Conservation (phyloP, 345 rosid genomes). For the Raphanus raphanistrum region DNA sequence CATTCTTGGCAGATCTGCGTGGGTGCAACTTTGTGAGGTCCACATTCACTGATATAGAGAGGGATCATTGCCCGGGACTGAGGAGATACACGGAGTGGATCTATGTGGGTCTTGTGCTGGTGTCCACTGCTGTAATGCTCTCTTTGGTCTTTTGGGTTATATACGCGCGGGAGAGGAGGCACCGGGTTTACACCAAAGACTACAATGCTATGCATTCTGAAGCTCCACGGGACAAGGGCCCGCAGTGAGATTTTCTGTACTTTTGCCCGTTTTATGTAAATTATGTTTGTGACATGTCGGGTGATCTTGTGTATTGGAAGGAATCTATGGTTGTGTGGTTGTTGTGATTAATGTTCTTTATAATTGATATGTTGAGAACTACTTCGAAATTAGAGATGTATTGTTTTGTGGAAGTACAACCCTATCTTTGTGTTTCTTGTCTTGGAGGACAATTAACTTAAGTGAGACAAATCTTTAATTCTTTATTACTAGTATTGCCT, state of each 20-base stretch:
- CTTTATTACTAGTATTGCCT: no score
- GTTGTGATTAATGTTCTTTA: slow-evolving; percentile 6
- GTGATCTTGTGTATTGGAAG: slow-evolving; percentile 10
- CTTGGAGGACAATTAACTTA: neutral
- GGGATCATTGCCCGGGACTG: slow-evolving; percentile 63
- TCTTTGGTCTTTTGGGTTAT: slow-evolving; percentile 92
- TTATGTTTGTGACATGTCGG: slow-evolving; percentile 23
- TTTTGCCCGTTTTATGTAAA: slow-evolving; percentile 24
- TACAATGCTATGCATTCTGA: slow-evolving; percentile 34
- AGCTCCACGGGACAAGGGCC: slow-evolving; percentile 41
- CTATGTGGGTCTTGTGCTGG: slow-evolving; percentile 71
- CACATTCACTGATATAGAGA: slow-evolving; percentile 59
- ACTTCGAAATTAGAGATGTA: neutral
- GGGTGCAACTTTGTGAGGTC: slow-evolving; percentile 82
- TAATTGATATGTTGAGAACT: neutral
- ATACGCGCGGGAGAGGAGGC: slow-evolving; percentile 81
- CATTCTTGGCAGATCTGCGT: slow-evolving; percentile 69
- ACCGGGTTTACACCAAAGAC: slow-evolving; percentile 73
- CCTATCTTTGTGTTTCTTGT: neutral
- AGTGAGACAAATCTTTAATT: no score
- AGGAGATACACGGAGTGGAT: slow-evolving; percentile 64
- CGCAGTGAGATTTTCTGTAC: slow-evolving; percentile 21
- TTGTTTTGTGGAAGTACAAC: neutral
- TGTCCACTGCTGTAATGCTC: slow-evolving; percentile 82
- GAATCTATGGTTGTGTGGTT: slow-evolving; percentile 19